Evolutionary conservation across 768 basidiomycete genomes (phyloP).

Genomic region (Suillus discolor): DNA sequence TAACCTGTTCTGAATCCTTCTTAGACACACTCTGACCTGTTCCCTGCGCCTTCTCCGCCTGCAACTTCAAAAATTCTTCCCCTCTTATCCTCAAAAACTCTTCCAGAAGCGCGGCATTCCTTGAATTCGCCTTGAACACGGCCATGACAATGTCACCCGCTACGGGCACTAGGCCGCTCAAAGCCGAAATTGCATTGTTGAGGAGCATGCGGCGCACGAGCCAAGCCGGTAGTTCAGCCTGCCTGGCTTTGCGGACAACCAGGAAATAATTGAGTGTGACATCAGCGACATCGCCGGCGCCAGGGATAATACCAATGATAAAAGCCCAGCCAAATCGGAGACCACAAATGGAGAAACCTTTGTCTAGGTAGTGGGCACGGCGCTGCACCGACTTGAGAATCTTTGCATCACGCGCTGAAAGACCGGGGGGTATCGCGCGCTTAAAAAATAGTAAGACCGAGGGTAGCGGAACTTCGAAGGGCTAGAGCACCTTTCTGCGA

Average conservation of each 20-base stretch:
- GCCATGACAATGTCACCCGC: constrained; percentile 79
- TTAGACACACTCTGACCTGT: constrained; percentile 26
- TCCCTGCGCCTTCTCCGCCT: constrained; percentile 37
- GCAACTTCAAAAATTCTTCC: constrained; percentile 63
- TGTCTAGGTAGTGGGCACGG: constrained; percentile 86
- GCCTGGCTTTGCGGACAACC: constrained; percentile 71
- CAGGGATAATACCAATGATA: constrained; percentile 73
- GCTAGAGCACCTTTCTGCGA: constrained; percentile 35
- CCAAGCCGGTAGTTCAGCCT: constrained; percentile 72
- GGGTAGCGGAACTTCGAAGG: constrained; percentile 38
- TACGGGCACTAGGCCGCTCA: constrained; percentile 68
- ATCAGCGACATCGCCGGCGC: constrained; percentile 68
- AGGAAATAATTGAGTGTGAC: constrained; percentile 71
- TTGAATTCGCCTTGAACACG: constrained; percentile 82
- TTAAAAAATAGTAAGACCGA: constrained; percentile 35
- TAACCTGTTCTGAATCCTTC: constrained; percentile 45
- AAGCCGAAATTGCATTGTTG: constrained; percentile 72
- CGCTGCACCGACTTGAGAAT: constrained; percentile 75
- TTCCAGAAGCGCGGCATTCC: constrained; percentile 86
- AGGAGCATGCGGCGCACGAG: constrained; percentile 73
- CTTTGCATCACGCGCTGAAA: constrained; percentile 73
- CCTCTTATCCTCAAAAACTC: constrained; percentile 82
- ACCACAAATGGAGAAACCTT: constrained; percentile 79
- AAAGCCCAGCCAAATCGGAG: constrained; percentile 88
- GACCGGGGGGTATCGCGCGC: constrained; percentile 74